Base-by-base conservation (phyloP, 371 early-diverging fungal species). In the Mucor sp. region DNA sequence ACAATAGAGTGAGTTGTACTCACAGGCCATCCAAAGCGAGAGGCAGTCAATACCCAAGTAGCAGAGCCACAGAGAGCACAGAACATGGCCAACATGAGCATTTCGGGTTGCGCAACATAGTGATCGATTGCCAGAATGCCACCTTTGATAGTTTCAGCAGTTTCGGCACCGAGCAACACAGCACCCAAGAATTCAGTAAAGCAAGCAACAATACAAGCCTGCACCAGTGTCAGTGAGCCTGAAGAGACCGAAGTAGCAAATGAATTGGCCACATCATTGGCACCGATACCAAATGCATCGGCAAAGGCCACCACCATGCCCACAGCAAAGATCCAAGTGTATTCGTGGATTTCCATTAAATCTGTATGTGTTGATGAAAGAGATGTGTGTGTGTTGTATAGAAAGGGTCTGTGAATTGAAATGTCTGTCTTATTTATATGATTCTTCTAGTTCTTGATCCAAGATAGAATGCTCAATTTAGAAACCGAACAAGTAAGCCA, bases 221-320 rank as follows among this genome's bases (percentile, higher is more conserved):
- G 91, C 6, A 62, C 67, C 35, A 94, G 74, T 11, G 89, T 88
- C 50, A 95, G 68, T 7, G 95, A 90, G 11, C 92, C 90, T 3
- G 95, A 92, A 17, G 90, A 90, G 53, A 95, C 93, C 17, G 95
- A 92, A n/a, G 93, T 92, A 37, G 95, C 92, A 71, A 94, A 95
- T 5, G 93, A 86, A 72, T 95, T 95, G 71, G 95, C 90, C 12
- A 95, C 95, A 78, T 95, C 96, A 77, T 95, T 95, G 41, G 96
- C 94, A 69, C 95, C 95, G 61, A 92, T 90, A 65, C 90, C 72
- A 50, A 47, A 67, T 33, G 90, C 91, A 68, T 92, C 92, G 27
- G 79, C 58, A 66, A 89, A 87, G 37, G 91, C 86, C 25, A 89
- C 81, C 39, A 90, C 74, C 70, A 93, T 79, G 62, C 86, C 88